Evolutionary conservation across 2,329 filamentous ascomycete genomes (phyloP), one percentile per base, ranked within the genome.

Genomic region (Nannizziopsis arthrosporioides): DNA sequence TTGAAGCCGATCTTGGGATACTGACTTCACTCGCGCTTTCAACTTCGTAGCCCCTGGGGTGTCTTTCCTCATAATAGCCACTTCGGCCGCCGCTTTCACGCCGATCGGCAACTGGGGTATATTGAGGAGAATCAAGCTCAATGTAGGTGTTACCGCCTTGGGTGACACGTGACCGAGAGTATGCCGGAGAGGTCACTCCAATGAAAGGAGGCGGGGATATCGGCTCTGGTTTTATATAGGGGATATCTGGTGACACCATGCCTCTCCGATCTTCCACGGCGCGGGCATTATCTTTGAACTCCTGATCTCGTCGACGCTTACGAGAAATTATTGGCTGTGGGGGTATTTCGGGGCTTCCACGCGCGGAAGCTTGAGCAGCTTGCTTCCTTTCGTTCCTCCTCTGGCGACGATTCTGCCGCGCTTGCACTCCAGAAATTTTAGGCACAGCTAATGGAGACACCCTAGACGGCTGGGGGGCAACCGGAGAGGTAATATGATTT

Each of bases 401-500:
- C 40, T 65, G 71, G 53, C 64, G 64, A 18, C 67, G 63, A 38
- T 60, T 69, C 65, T 56, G 75, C 69, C 67, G 82, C 61, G 54
- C 75, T 70, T 62, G 83, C 73, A 74, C 59, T 43, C 68, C 63
- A 51, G 73, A 67, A 46, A 69, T 64, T 59, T 76, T 77, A 48
- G 72, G 63, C 39, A 71, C 68, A 49, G 76, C 72, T 52, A 80
- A 64, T 41, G 76, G 75, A 19, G 77, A 77, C 18, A 79, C 79
- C 59, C 85, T 82, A 42, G 81, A 80, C 46, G 85, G 84, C 59
- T 85, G 84, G 19, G 85, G 84, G 44, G 85, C 85, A 59, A 82
- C 68, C 37, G 82, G 83, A 32, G 80, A 81, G 44, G 81, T 77
- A 57, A 89, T 81, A 61, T 88, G 82, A 56, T 80, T 81, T 59